Evolutionary conservation across 352 stramenopile genomes (phyloP).

Genomic region (Phytophthora rubi): DNA sequence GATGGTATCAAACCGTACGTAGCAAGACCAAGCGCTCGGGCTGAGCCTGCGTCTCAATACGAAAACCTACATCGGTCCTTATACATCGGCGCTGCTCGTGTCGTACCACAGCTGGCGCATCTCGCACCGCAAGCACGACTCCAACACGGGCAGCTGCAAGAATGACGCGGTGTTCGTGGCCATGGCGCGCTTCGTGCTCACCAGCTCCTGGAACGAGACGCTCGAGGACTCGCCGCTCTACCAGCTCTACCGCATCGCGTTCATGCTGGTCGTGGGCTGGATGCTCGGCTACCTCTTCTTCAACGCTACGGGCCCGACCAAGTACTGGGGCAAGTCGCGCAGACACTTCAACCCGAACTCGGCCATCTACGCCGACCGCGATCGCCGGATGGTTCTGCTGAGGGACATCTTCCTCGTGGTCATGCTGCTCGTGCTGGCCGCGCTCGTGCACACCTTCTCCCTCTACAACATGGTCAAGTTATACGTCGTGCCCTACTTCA

Average conservation of each 20-base stretch:
- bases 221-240: conserved; percentile 95
- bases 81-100: no score
- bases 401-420: conserved; percentile 91
- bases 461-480: conserved; percentile 89
- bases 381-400: conserved; percentile 93
- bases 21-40: no score
- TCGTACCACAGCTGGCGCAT: conserved; percentile 98
- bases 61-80: no score
- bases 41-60: no score
- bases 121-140: conserved; percentile 96
- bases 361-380: conserved; percentile 94
- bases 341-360: conserved; percentile 97
- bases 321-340: conserved; percentile 73
- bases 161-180: conserved; percentile 98
- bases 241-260: conserved; percentile 93
- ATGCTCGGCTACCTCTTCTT: conserved; percentile 98
- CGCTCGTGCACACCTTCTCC: conserved; percentile 70
- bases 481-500: conserved; percentile 96
- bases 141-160: conserved; percentile 94
- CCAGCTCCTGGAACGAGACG: conserved; percentile 67
- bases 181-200: conserved; percentile 74
- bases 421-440: conserved; percentile 62
- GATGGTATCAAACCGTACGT: no score
- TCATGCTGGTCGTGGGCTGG: conserved; percentile 95
- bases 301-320: conserved; percentile 92